Percentiles rank a stretch among this genome's conserved stretches.
Conservation (phyloP, 495 filamentous ascomycete genomes). For the Tetracladium setigerum region DNA sequence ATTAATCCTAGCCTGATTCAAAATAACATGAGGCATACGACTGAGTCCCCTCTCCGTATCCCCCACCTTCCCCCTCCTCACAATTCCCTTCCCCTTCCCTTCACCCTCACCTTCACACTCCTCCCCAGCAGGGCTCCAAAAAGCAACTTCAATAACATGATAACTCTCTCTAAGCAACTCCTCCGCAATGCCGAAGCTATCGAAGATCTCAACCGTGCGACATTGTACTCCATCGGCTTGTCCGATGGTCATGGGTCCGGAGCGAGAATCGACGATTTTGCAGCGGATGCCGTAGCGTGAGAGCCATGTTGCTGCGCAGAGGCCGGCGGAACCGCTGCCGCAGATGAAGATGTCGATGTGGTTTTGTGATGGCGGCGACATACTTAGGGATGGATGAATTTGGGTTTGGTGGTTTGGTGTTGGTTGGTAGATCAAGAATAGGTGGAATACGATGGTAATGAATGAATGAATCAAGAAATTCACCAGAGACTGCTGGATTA, state of each 20-base stretch:
- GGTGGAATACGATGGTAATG: too few relatives aligned
- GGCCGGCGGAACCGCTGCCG: conserved; percentile 62
- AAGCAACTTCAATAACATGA: conserved; percentile 59
- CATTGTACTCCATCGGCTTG: conserved; percentile 79
- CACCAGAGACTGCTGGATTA: too few relatives aligned
- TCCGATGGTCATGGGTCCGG: conserved; percentile 55
- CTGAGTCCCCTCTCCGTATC: conserved; percentile 59
- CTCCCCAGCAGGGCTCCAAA: conserved; percentile 40
- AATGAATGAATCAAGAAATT: too few relatives aligned
- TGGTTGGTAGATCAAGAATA: too few relatives aligned
- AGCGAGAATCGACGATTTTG: conserved; percentile 55
- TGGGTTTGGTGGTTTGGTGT: too few relatives aligned
- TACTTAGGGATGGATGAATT: too few relatives aligned
- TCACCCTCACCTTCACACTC: conserved; percentile 41
- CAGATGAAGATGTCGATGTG: conserved; percentile 51
- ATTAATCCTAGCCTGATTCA: conserved; percentile 71
- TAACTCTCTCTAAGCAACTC: conserved; percentile 64
- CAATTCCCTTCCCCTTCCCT: conserved; percentile 42
- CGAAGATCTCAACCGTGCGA: conserved; percentile 74
- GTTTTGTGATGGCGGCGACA: neutral
- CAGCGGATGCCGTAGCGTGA: conserved; percentile 50
- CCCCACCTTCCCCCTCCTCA: conserved; percentile 43
- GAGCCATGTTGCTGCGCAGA: conserved; percentile 62
- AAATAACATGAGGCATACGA: conserved; percentile 64
- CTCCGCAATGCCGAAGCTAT: conserved; percentile 67